A percentile compares a stretch with the other conserved stretches of the same genome.
These are phyloP conservation scores for Protomyces macrosporus DNA, from an alignment of 1,139 yeast genomes.

Conservation along the genomic window DNA sequence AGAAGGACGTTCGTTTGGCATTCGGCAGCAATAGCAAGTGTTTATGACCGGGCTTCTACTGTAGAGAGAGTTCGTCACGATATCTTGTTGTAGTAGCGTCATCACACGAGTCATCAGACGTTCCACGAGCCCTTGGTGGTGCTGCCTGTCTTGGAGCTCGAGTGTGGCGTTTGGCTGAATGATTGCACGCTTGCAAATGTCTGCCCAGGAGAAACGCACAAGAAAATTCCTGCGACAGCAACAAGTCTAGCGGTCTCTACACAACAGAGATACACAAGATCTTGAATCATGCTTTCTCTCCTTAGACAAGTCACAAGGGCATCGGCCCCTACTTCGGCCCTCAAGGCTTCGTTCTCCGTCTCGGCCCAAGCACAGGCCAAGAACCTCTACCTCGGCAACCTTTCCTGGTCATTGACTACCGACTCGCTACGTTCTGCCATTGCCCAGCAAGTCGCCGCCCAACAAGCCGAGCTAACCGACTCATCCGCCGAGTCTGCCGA, in stretches of 20 bases:
- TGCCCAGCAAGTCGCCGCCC: slow-evolving; percentile 15
- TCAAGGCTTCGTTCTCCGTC: not conserved
- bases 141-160: no score
- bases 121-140: no score
- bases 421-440: slow-evolving; percentile 69
- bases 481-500: not conserved
- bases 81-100: no score
- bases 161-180: no score
- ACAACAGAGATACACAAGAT: no score
- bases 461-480: not conserved
- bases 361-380: slow-evolving; percentile 62
- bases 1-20: no score
- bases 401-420: slow-evolving; percentile 81
- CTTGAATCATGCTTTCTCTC: not conserved
- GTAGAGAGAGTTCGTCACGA: no score
- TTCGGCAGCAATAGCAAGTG: no score
- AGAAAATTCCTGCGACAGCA: not conserved
- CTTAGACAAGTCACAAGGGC: not conserved
- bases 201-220: not conserved
- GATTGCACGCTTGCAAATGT: no score
- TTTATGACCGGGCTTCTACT: no score
- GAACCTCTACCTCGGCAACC: slow-evolving; percentile 91
- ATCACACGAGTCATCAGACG: no score
- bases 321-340: not conserved
- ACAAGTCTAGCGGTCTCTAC: no score